phyloP scores from a whole-genome alignment of 2,329 filamentous ascomycete genomes.

The Colletotrichum sp. region DNA sequence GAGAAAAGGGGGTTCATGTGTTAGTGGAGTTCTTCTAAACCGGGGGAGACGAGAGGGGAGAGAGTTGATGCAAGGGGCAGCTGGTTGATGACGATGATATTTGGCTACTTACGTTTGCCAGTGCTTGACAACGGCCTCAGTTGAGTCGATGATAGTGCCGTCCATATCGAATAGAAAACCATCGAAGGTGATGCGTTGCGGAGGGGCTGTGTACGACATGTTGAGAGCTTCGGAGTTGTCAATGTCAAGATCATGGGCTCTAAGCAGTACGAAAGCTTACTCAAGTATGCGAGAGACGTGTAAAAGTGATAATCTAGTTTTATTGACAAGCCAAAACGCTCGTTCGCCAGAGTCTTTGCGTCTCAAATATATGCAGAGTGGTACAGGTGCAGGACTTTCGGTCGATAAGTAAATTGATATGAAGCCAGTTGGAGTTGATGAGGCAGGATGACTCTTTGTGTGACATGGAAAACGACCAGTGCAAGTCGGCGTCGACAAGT shows the following conservation, averaged over 20 bases:
- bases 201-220: constrained; percentile 20
- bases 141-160: constrained; percentile 84
- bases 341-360: not conserved
- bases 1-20: not conserved
- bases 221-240: not conserved
- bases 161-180: constrained; percentile 78
- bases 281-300: not conserved
- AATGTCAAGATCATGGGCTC: not conserved
- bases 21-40: constrained; percentile 7
- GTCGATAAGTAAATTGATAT: not conserved
- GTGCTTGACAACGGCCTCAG: constrained; percentile 76
- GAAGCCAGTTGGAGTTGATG: not conserved
- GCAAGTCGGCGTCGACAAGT: constrained; percentile 1
- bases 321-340: not conserved
- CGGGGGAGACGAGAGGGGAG: not conserved
- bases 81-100: not conserved
- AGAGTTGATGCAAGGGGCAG: not conserved
- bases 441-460: not conserved
- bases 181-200: constrained; percentile 41
- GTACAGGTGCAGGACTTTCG: not conserved
- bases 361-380: not conserved
- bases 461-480: not conserved
- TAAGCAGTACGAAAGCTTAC: not conserved
- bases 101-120: constrained; percentile 67
- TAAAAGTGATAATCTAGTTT: not conserved